Conservation (phyloP, 2,329 filamentous ascomycete genomes). For the Colletotrichum acutatum region DNA sequence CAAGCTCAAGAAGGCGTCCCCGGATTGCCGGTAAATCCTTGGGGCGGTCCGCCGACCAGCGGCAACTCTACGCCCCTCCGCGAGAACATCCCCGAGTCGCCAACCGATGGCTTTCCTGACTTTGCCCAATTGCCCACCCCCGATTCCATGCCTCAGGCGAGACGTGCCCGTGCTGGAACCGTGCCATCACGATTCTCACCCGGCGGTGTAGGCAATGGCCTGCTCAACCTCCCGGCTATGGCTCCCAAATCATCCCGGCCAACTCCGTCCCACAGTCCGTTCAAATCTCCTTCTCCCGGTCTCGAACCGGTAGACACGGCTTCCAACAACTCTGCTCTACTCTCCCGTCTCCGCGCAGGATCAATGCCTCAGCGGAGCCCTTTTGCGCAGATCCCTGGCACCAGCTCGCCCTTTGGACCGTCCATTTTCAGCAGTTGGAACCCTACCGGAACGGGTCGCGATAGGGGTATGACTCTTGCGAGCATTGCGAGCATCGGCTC, state of each 20-base stretch:
- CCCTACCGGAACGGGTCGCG: conserved; percentile 71
- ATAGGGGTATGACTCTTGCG: conserved; percentile 86
- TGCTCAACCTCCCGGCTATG: conserved; percentile 65
- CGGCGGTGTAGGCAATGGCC: conserved; percentile 71
- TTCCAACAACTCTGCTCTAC: conserved; percentile 74
- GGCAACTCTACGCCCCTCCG: conserved; percentile 95
- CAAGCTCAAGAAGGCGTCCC: conserved; percentile 93
- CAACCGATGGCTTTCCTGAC: conserved; percentile 94
- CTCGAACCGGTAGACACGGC: conserved; percentile 58
- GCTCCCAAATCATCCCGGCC: conserved; percentile 84
- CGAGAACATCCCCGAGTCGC: conserved; percentile 97
- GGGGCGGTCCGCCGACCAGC: conserved; percentile 96
- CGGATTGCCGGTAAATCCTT: conserved; percentile 76
- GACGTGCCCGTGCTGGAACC: conserved; percentile 90
- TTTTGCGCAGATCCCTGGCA: conserved; percentile 64
- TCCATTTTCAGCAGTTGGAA: conserved; percentile 89
- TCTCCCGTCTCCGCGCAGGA: conserved; percentile 88
- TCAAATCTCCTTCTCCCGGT: conserved; percentile 74
- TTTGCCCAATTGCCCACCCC: conserved; percentile 79
- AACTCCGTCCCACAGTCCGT: conserved; percentile 88
- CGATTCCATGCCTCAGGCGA: conserved; percentile 73
- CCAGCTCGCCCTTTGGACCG: conserved; percentile 81
- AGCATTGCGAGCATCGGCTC: conserved; percentile 88
- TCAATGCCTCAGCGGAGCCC: conserved; percentile 92
- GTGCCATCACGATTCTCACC: conserved; percentile 95